Base-by-base conservation (phyloP, 78 protist genomes). In the Dictyostelium citrinum region DNA sequence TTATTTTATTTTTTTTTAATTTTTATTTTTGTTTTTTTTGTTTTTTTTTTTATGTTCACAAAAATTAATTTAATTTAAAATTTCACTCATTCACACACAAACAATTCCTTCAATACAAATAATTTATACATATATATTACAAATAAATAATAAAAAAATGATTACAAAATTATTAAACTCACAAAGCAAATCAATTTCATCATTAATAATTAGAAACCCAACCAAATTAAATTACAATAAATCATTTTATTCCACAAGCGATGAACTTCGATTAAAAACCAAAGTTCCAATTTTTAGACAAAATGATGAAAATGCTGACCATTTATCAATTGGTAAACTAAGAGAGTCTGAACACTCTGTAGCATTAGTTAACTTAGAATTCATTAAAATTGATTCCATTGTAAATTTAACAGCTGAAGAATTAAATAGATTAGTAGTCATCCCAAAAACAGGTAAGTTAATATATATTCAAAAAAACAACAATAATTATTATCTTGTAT, bases 311-410 rank as follows among this genome's bases (percentile, higher is more conserved):
- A 31, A 45, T 14, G 45, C 39, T 1, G 93, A 88, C 31, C 81
- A 67, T 35, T 61, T 88, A 33, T 29, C 86, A 24, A 27, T 88
- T 29, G 93, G 93, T 22, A 88, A 88, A 68, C 70, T 88, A 1
- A 88, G 71, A 46, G 93, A 88, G 68, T n/a, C 78, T 29, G 85
- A 88, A 12, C 93, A 88, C 33, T 88, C 93, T 10, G 84, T 88
- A 11, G 93, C 93, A 16, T 74, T 88, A 3, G 49, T 61, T 1
- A 78, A 78, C 35, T 78, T 88, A 24, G 93, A 88, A 49, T 88
- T 67, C 58, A 77, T 88, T 74, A 29, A 27, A 17, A 78, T 88
- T 39, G 93, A 78, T 45, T n/a, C 64, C 3, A 61, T 88, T 88
- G 93, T 88, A 31, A 88, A 88, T 68, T 61, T 88, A 46, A 43